Conservation (phyloP, 441 rosid species). For the Arabidopsis hybrid region DNA sequence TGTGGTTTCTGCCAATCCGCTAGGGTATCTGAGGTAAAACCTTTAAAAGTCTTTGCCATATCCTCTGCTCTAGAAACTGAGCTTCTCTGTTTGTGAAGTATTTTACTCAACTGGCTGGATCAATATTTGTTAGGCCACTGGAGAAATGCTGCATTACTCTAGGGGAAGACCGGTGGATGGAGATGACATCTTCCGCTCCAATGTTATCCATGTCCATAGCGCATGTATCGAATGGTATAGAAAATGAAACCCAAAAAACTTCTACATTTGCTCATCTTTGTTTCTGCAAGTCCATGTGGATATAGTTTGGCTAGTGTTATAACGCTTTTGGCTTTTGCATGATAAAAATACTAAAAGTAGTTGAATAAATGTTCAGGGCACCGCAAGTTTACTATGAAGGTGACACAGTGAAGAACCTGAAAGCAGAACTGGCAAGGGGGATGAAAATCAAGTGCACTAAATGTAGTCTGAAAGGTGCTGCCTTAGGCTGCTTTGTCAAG, state of each 20-base stretch:
- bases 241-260: slow-evolving; percentile 6
- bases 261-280: neutral
- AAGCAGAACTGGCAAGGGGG: slow-evolving; percentile 78
- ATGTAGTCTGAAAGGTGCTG: slow-evolving; percentile 87
- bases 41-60: neutral
- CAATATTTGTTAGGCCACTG: slow-evolving; percentile 58
- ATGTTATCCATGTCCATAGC: slow-evolving; percentile 75
- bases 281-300: neutral
- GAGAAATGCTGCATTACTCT: slow-evolving; percentile 73
- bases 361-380: slow-evolving; percentile 63
- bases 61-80: neutral
- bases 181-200: slow-evolving; percentile 50
- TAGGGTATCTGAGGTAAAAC: slow-evolving; percentile 61
- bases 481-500: slow-evolving; percentile 78
- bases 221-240: slow-evolving; percentile 80
- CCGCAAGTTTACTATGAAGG: slow-evolving; percentile 76
- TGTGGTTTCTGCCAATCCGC: slow-evolving; percentile 90
- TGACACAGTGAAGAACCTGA: slow-evolving; percentile 70
- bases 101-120: neutral
- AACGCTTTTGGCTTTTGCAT: neutral
- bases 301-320: neutral
- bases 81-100: neutral
- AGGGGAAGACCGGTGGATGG: slow-evolving; percentile 63
- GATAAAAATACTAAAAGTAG: neutral
- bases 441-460: slow-evolving; percentile 74